phyloP scores from a whole-genome alignment of 257 asterid genomes.

The Plantago major region DNA sequence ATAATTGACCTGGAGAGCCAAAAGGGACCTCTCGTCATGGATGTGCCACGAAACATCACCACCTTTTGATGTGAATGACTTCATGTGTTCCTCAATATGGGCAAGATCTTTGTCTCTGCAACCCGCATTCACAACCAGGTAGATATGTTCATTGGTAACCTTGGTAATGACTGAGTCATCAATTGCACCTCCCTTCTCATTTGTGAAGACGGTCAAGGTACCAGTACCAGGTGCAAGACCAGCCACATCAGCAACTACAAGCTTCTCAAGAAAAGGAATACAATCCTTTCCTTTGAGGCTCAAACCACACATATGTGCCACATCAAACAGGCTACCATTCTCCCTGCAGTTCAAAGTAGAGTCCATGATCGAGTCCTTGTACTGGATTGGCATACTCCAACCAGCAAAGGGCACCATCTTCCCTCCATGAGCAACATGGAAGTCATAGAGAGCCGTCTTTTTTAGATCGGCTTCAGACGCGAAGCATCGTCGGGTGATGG shows the following conservation, averaged over 20 bases:
- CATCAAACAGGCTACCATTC: constrained; percentile 93
- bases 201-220: constrained; percentile 79
- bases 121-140: constrained; percentile 96
- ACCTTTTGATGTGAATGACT: constrained; percentile 77
- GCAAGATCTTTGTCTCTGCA: constrained; percentile 98
- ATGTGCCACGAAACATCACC: constrained; percentile 98
- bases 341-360: constrained; percentile 93
- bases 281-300: constrained; percentile 92
- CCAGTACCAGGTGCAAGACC: constrained; percentile 96
- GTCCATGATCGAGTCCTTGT: constrained; percentile 96
- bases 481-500: constrained; percentile 66
- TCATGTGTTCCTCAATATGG: constrained; percentile 97
- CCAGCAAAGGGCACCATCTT: constrained; percentile 99
- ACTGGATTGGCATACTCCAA: constrained; percentile 99
- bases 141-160: constrained; percentile 76
- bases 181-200: constrained; percentile 96
- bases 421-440: constrained; percentile 91
- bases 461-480: constrained; percentile 95
- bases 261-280: constrained; percentile 86
- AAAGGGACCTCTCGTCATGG: constrained; percentile 90
- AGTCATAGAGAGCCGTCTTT: constrained; percentile 86
- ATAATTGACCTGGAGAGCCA: constrained; percentile 80
- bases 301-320: constrained; percentile 96
- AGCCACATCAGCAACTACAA: constrained; percentile 89
- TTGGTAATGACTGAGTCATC: constrained; percentile 93